Evolutionary conservation across 1,284 basidiomycete species (phyloP).

Genomic region (Pholiota adiposa): DNA sequence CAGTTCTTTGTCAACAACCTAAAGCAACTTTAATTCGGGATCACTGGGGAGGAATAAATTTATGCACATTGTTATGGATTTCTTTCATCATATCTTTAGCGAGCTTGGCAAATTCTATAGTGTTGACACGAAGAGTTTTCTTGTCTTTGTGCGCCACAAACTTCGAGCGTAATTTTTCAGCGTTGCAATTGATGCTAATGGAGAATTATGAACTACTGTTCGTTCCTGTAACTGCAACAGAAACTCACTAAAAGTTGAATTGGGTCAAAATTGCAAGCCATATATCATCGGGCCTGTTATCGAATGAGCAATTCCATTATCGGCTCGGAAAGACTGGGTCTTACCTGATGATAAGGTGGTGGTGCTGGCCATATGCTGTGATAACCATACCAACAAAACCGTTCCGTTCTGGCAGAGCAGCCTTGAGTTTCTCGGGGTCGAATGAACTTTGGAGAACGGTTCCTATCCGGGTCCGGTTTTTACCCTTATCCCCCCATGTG

Average conservation of each 20-base stretch:
- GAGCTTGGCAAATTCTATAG: slow-evolving; percentile 5
- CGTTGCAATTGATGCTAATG: slow-evolving; percentile 13
- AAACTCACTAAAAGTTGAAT: slow-evolving; percentile 11
- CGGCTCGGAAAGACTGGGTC: background rate
- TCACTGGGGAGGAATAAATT: background rate
- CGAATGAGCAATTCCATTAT: background rate
- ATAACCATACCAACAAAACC: background rate
- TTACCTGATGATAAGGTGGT: slow-evolving; percentile 7
- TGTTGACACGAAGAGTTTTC: slow-evolving; percentile 4
- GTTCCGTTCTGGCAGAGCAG: background rate
- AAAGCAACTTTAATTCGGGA: background rate
- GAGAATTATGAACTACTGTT: background rate
- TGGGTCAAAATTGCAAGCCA: slow-evolving; percentile 22
- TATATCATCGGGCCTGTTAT: slow-evolving; percentile 19
- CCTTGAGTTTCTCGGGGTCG: background rate
- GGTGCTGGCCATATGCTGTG: slow-evolving; percentile 1
- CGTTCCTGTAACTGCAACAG: background rate
- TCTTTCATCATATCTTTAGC: slow-evolving; percentile 11
- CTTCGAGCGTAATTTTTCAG: slow-evolving; percentile 9
- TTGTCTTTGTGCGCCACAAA: slow-evolving; percentile 16
- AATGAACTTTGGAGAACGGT: background rate
- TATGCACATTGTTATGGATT: slow-evolving; percentile 9
- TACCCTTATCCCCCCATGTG: background rate
- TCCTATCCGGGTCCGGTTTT: background rate
- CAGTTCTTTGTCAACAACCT: slow-evolving; percentile 9